Percentiles rank a stretch among this genome's conserved stretches.
Conservation (phyloP, 2,329 filamentous ascomycete genomes). For the Fusarium luffae region DNA sequence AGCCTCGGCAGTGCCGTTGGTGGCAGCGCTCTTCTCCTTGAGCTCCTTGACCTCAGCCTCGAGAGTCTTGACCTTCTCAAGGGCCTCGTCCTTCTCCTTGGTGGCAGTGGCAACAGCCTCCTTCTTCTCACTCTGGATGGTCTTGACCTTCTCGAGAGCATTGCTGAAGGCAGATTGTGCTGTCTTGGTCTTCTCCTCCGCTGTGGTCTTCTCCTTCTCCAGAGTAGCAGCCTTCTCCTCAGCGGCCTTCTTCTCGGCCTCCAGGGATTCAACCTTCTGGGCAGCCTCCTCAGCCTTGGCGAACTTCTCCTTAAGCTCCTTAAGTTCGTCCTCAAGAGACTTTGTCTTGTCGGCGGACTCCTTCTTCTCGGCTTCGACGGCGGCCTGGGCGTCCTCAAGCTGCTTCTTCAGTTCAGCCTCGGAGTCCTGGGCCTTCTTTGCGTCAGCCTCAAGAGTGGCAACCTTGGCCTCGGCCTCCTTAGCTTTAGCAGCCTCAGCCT, state of each 20-base stretch:
- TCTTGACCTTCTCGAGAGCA: conserved; percentile 22
- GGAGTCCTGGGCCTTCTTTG: conserved; percentile 15
- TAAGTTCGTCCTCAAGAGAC: conserved; percentile 30
- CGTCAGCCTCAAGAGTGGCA: conserved; percentile 10
- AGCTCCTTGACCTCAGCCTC: conserved; percentile 38
- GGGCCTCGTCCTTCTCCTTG: conserved; percentile 23
- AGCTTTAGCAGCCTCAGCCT: conserved; percentile 6
- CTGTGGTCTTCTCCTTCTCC: conserved; percentile 26
- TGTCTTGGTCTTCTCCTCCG: conserved; percentile 29
- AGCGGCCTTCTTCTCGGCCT: conserved; percentile 31
- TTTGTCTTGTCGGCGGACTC: conserved; percentile 34
- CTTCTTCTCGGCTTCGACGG: conserved; percentile 29
- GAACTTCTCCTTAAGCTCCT: conserved; percentile 37
- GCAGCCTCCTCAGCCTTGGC: conserved; percentile 26
- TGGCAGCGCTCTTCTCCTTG: conserved; percentile 32
- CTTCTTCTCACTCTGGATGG: conserved; percentile 31
- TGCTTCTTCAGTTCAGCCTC: conserved; percentile 35
- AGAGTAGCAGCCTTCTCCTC: conserved; percentile 30
- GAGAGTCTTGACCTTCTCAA: conserved; percentile 32
- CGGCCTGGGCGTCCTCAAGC: conserved; percentile 36
- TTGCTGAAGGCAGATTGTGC: conserved; percentile 24
- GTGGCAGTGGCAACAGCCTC: conserved; percentile 29
- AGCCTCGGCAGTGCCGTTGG: conserved; percentile 36
- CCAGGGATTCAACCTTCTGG: conserved; percentile 21
- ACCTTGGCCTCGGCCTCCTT: conserved; percentile 18